Base-by-base conservation (phyloP, 768 basidiomycete genomes). In the Pulveroboletus frians region DNA sequence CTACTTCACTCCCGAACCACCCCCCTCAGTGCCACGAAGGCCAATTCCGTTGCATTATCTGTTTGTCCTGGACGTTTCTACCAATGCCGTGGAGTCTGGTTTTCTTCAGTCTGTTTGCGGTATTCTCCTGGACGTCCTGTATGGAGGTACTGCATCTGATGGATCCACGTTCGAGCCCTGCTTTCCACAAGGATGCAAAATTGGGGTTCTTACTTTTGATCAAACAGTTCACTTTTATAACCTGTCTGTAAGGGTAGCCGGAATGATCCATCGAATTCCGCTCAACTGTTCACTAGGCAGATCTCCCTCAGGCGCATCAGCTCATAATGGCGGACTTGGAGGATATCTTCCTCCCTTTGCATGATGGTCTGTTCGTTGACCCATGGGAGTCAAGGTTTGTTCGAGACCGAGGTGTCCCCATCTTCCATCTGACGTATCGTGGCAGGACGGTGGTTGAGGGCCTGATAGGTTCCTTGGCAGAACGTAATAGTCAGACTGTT, bases 171-270 rank as follows among this genome's bases (percentile, higher is more conserved):
- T 74, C 9, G 70, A 74, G 9, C 61, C 78, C 11, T 80, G 75
- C 56, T 78, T 84, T 57, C 83, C 84, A 1, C 57, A 66, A 20
- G 65, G 68, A 47, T 79, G 76, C 64, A 72, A 72, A 54, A 62
- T 97, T n/a, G 86, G 83, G 2, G 83, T 99, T 54, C 50, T 97
- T 21, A 89, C 92, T 0, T 96, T 84, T 60, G 92, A 95, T 61
- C 65, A 72, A 41, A 74, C 80, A 1, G 68, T 98, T 27, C 90
- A 96, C 57, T 94, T 96, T 64, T 91, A 92, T 68, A 83, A 94
- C 63, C 73, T 98, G 52, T 82, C 85, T 61, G 95, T 90, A 74
- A 73, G 85, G 41, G 46, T 56, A 35, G 34, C 31, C 55, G 45
- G 41, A 43, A 48, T 43, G 17, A 20, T 38, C 43, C 3, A 31